Conservation (phyloP, 2,329 filamentous ascomycete species). For the Beauveria medogensis region DNA sequence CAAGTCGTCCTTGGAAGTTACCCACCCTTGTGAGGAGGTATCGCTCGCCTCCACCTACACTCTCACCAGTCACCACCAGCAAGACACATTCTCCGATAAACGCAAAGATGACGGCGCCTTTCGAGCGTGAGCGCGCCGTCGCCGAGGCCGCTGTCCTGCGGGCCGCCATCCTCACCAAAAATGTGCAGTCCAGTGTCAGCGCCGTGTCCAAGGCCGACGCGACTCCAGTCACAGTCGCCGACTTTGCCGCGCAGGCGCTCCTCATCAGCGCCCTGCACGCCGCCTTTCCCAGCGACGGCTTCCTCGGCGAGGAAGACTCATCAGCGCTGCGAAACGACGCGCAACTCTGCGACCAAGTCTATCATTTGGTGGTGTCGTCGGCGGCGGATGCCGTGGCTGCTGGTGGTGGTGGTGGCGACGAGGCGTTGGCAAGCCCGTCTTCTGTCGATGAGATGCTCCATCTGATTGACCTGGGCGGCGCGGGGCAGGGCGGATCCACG, state of each 20-base stretch:
- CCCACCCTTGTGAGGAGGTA: too few species aligned
- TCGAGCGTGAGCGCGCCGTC: constrained; percentile 23
- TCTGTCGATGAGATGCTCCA: constrained; percentile 49
- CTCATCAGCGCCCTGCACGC: constrained; percentile 48
- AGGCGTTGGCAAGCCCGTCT: constrained; percentile 28
- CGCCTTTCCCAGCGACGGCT: constrained; percentile 46
- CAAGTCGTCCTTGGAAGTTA: too few species aligned
- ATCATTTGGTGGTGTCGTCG: constrained; percentile 39
- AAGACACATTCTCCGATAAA: neutral
- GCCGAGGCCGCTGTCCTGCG: constrained; percentile 42
- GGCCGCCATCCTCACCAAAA: constrained; percentile 50
- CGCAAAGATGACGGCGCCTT: constrained; percentile 17
- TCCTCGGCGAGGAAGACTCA: constrained; percentile 54
- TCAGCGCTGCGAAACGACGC: constrained; percentile 41
- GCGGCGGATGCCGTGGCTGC: constrained; percentile 8
- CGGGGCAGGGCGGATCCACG: constrained; percentile 26
- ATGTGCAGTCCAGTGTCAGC: constrained; percentile 32
- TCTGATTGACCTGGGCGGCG: constrained; percentile 51
- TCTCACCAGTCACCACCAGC: neutral
- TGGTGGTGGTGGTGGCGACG: neutral
- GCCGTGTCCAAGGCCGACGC: constrained; percentile 49
- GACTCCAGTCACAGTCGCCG: constrained; percentile 54
- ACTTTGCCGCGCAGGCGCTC: constrained; percentile 56
- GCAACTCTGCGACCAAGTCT: constrained; percentile 43
- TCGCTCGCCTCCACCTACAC: neutral